Conservation (phyloP, 2,329 filamentous ascomycete species). For the Tricladium varicosporioides region DNA sequence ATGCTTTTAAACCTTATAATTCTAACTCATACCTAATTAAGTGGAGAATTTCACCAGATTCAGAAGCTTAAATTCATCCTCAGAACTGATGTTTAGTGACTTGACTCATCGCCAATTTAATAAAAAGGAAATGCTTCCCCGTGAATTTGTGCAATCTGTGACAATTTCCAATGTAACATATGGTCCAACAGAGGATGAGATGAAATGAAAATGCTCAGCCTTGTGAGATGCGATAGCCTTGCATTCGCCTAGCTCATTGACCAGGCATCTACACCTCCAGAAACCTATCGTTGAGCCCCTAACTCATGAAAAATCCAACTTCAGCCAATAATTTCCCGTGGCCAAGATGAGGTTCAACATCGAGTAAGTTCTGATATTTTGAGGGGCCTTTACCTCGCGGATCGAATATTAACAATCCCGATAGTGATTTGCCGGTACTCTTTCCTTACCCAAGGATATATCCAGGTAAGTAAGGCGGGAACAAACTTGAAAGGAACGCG, state of each 20-base stretch:
- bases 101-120: no score
- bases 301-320: background rate
- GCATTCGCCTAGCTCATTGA: background rate
- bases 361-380: constrained; percentile 45
- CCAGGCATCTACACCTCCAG: background rate
- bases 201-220: background rate
- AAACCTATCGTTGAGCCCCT: background rate
- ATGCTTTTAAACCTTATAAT: no score
- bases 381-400: no score
- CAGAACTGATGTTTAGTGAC: no score
- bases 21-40: no score
- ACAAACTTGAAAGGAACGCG: background rate
- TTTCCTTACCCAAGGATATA: constrained; percentile 76
- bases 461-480: constrained; percentile 41
- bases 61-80: no score
- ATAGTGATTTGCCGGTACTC: constrained; percentile 64
- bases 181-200: no score
- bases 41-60: no score
- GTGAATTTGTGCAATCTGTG: no score
- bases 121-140: no score
- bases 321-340: background rate
- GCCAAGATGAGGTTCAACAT: constrained; percentile 75
- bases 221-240: background rate
- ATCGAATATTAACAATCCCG: constrained; percentile 21
- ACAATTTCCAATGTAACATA: no score